Evolutionary conservation across 2,329 filamentous ascomycete species (phyloP), one percentile per base, ranked within the genome.

Genomic region (Dothideomycetidae sp.): DNA sequence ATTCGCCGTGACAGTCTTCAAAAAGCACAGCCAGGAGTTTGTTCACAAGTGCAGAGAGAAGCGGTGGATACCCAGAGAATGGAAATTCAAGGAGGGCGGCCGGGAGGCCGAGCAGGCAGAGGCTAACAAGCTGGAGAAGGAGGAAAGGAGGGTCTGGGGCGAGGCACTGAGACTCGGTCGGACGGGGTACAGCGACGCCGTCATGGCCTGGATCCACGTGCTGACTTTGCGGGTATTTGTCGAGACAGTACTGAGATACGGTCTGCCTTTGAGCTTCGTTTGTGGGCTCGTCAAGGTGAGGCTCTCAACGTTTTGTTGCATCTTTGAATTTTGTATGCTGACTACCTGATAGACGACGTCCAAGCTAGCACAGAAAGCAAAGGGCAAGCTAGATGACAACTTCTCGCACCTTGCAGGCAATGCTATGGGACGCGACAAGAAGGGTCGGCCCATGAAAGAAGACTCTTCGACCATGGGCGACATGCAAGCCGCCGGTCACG

Each of bases 201-300:
- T 93, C 47, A 93, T 93, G 83, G 79, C 88, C 37, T 93, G 86
- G 84, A 72, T 93, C 34, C 90, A 98, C 55, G 81, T 93, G 17
- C 67, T 96, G 52, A 81, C 86, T 5, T 63, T 98, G 51, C 70
- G 90, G 37, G 86, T 96, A 13, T 98, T 96, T 59, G 90, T 98
- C 13, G 90, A 98, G 68, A 93, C 86, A 4, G 90, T 98, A n/a
- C 66, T 98, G 53, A 75, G 90, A 47, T 98, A 98, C 54, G 90
- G 90, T 17, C 60, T 98, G 50, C 90, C 90, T 33, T 63, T 94
- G 46, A 81, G 92, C 49, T 98, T 88, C 59, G 78, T 93, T 33
- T 81, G 79, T 48, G 83, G 78, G 11, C 63, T 94, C 47, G 66
- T 96, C 44, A 78, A 83, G 77, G 86, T 93, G 70, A 49, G 73